Evolutionary conservation across 2,329 filamentous ascomycete genomes (phyloP).

Genomic region (Botrytis galanthina): DNA sequence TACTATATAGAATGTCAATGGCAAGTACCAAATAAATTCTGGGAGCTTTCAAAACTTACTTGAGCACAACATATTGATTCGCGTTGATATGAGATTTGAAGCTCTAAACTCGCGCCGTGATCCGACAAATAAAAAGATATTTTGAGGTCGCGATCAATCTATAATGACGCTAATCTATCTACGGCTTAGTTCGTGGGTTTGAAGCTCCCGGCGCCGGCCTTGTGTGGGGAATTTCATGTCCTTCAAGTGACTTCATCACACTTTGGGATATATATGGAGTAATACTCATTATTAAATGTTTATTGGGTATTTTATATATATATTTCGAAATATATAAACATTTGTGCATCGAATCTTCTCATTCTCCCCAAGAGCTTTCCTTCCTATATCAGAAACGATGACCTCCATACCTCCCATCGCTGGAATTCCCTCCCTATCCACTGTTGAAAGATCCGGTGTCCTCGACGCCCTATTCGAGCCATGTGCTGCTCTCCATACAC

Average conservation of each 20-base stretch:
- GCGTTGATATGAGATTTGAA: conserved; percentile 26
- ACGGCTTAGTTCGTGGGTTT: background rate
- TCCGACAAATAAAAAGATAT: conserved; percentile 20
- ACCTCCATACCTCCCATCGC: conserved; percentile 55
- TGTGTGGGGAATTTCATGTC: conserved; percentile 4
- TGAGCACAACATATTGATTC: conserved; percentile 59
- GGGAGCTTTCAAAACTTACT: conserved; percentile 49
- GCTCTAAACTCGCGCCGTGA: conserved; percentile 30
- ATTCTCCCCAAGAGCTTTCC: background rate
- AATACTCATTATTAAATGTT: background rate
- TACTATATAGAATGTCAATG: conserved; percentile 57
- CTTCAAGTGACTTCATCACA: conserved; percentile 3
- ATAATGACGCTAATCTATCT: conserved; percentile 1
- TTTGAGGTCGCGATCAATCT: conserved; percentile 21
- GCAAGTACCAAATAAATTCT: conserved; percentile 27
- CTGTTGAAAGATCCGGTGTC: conserved; percentile 52
- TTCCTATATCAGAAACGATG: background rate
- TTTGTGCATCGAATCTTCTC: background rate
- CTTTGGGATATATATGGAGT: background rate
- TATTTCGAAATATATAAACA: background rate
- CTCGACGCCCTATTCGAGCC: conserved; percentile 86
- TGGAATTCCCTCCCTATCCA: conserved; percentile 54
- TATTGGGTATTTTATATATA: background rate
- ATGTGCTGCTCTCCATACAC: conserved; percentile 67
- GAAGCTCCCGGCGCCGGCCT: conserved; percentile 17